Base-by-base conservation (phyloP, 1,139 yeast genomes). In the Meyerozyma smithsonii region DNA sequence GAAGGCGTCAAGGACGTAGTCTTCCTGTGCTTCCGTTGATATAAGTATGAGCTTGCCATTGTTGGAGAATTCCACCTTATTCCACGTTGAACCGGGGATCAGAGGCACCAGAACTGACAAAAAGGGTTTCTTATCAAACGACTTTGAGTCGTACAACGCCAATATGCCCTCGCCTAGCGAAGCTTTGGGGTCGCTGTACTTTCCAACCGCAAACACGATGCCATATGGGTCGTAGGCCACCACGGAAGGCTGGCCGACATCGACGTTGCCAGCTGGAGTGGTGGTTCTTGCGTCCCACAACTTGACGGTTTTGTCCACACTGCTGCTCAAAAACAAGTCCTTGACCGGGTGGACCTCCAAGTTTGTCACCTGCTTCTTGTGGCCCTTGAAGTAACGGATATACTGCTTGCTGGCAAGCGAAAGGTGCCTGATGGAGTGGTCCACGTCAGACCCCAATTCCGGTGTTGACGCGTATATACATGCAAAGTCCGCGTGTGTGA, bases 371-470 rank as follows among this genome's bases (percentile, higher is more conserved):
- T 79, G 75, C 16, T 76, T 84, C 39, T 80, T 80, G 59, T 92
- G 99, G 2, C 97, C 97, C 46, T 75, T 75, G 63, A 88, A 92
- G 59, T 90, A 92, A 39, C 96, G 76, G 15, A 89, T 67, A 54
- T 83, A 92, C 43, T 81, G 80, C 53, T 88, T 87, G 44, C 85
- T 88, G 43, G 83, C 81, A 32, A 90, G 68, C 32, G 92, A 81
- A 32, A 92, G 67, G 52, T 85, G 83, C 46, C 97, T 62, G 25
- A 83, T 74, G 36, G 84, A 84, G 54, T 90, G 81, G 47, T 86
- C 83, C 28, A 69, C 79, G 54, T 81, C 55, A 4, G 45, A 43
- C 8, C 46, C 50, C 4, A 52, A 51, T 2, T 50, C 46, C 2
- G 74, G 74, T 0, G 97, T 87, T 4, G 96, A 84, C 1, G 95